Conservation (phyloP, 345 rosid genomes). For the Euclidium syriacum region DNA sequence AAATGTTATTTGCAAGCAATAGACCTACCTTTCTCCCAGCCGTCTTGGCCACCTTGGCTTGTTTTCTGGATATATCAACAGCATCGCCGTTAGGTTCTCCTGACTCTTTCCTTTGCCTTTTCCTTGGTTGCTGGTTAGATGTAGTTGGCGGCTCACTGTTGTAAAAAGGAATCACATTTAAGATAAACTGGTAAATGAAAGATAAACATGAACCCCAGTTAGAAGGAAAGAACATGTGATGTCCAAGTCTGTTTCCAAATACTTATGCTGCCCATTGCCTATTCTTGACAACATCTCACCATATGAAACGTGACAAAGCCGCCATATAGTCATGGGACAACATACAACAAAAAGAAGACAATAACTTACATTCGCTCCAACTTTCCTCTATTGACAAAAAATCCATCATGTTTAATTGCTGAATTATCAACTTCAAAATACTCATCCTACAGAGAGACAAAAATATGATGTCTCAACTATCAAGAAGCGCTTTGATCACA, state of each 20-base stretch:
- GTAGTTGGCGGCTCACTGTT: conserved; percentile 54
- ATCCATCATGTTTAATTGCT: conserved; percentile 79
- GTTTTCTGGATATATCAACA: conserved; percentile 50
- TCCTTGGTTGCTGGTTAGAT: conserved; percentile 63
- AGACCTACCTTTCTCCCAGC: conserved; percentile 36
- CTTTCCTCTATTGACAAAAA: conserved; percentile 87
- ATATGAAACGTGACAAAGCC: neutral
- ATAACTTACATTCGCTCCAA: conserved; percentile 76
- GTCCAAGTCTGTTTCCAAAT: neutral
- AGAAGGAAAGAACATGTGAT: neutral
- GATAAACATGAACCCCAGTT: neutral
- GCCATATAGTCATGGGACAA: neutral
- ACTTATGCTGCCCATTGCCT: neutral
- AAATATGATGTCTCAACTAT: neutral
- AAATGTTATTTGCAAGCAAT: conserved; percentile 30
- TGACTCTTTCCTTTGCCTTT: conserved; percentile 74
- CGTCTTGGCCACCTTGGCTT: conserved; percentile 47
- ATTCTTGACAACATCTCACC: neutral
- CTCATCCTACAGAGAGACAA: conserved; percentile 66
- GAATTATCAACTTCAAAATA: conserved; percentile 97
- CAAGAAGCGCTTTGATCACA: neutral
- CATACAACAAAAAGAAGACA: conserved; percentile 4
- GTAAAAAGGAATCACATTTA: conserved; percentile 3
- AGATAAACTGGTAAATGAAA: neutral
- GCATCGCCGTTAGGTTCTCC: conserved; percentile 42